These are phyloP conservation scores for Tuber calosporum DNA, from an alignment of 495 filamentous ascomycete species.

Conservation along the genomic window DNA sequence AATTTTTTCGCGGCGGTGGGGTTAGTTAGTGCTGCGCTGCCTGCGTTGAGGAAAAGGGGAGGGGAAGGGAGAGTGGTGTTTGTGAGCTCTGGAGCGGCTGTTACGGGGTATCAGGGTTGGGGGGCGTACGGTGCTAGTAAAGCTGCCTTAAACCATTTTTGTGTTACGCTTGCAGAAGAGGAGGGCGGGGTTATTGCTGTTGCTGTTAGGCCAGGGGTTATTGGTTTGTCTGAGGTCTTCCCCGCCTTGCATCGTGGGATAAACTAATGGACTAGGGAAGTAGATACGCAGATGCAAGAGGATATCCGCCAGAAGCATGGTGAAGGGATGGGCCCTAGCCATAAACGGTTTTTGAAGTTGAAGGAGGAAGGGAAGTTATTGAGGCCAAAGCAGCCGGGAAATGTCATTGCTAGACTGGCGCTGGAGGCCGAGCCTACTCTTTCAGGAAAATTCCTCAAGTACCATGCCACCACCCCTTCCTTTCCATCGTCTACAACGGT, in stretches of 20 bases:
- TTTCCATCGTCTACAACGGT: background rate
- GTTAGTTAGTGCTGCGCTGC: conserved; percentile 56
- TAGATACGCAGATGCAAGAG: conserved; percentile 91
- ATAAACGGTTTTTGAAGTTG: conserved; percentile 60
- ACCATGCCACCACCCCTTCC: background rate
- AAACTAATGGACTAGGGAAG: conserved; percentile 29
- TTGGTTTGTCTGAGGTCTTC: conserved; percentile 22
- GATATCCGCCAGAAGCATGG: conserved; percentile 66
- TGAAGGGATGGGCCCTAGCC: conserved; percentile 56
- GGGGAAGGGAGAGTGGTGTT: conserved; percentile 67
- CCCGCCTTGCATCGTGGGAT: background rate
- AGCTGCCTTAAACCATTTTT: conserved; percentile 79
- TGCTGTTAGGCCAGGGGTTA: conserved; percentile 67
- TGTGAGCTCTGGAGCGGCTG: conserved; percentile 68
- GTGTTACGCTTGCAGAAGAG: conserved; percentile 63
- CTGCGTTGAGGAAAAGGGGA: conserved; percentile 59
- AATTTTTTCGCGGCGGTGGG: conserved; percentile 76
- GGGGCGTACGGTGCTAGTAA: conserved; percentile 75
- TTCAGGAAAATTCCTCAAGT: conserved; percentile 70
- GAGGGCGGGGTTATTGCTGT: conserved; percentile 62
- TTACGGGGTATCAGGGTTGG: conserved; percentile 65
- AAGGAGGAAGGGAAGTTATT: conserved; percentile 63
- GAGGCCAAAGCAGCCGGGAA: conserved; percentile 73
- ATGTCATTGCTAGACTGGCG: conserved; percentile 73
- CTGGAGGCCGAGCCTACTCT: conserved; percentile 54